Conservation (phyloP, 2,329 filamentous ascomycete genomes). For the Pseudopyrenochaeta lycopersici region DNA sequence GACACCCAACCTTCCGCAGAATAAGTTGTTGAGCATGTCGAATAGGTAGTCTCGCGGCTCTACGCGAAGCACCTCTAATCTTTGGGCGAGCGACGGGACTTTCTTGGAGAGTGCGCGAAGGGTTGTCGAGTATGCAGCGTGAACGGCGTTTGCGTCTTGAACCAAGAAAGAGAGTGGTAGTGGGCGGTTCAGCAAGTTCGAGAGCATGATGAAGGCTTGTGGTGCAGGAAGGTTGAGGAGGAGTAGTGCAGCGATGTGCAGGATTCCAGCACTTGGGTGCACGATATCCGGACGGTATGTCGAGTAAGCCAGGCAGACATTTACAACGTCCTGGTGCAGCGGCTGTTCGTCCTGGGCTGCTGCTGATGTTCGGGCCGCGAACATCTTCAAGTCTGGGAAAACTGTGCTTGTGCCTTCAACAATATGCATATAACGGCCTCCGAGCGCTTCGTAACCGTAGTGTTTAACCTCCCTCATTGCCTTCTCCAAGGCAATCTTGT, state of each 20-base stretch:
- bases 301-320: constrained; percentile 79
- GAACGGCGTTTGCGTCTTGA: constrained; percentile 72
- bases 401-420: constrained; percentile 69
- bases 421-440: constrained; percentile 37
- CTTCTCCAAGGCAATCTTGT: constrained; percentile 73
- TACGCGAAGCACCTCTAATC: constrained; percentile 61
- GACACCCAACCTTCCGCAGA: constrained; percentile 68
- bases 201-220: constrained; percentile 74
- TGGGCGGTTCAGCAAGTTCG: constrained; percentile 80
- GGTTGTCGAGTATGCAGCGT: constrained; percentile 73
- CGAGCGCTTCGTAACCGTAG: constrained; percentile 61
- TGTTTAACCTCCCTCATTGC: constrained; percentile 64
- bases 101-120: constrained; percentile 73
- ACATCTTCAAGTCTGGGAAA: constrained; percentile 77
- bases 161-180: constrained; percentile 79
- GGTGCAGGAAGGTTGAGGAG: constrained; percentile 75
- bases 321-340: constrained; percentile 71
- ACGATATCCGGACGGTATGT: constrained; percentile 86
- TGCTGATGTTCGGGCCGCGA: constrained; percentile 58
- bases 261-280: constrained; percentile 73
- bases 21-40: constrained; percentile 70
- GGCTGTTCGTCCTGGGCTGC: constrained; percentile 62
- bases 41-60: constrained; percentile 62
- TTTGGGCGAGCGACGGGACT: constrained; percentile 68
- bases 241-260: constrained; percentile 76